phyloP scores from a whole-genome alignment of 768 basidiomycete genomes.

The Hericium rajendrae region DNA sequence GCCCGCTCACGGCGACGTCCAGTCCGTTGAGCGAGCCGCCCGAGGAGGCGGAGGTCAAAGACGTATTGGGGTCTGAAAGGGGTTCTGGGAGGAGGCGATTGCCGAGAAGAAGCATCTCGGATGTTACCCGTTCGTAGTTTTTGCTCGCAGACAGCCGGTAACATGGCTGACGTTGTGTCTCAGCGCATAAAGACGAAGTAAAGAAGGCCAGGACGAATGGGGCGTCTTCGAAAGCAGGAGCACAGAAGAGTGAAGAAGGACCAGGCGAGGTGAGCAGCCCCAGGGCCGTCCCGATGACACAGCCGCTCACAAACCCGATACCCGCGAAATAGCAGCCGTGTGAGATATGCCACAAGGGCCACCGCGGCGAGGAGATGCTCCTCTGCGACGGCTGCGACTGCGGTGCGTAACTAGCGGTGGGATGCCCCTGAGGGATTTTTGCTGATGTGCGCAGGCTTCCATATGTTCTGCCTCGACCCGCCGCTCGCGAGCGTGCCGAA shows the following conservation, averaged over 20 bases:
- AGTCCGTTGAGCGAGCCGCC: conserved; percentile 75
- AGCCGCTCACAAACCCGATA: no score
- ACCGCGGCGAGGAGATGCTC: conserved; percentile 85
- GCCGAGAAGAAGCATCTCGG: conserved; percentile 40
- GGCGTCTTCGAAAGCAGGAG: not conserved
- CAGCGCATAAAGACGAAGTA: not conserved
- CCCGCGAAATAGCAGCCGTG: conserved; percentile 55
- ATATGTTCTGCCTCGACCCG: conserved; percentile 94
- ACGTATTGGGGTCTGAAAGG: conserved; percentile 34
- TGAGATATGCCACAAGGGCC: conserved; percentile 87
- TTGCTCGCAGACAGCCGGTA: not conserved
- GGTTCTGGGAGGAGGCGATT: conserved; percentile 37
- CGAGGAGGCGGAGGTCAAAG: conserved; percentile 61
- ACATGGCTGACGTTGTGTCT: not conserved
- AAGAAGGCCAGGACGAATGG: not conserved
- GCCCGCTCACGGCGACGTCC: conserved; percentile 68
- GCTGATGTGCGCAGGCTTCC: conserved; percentile 57
- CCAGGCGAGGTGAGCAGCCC: not conserved
- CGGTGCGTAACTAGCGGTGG: conserved; percentile 31
- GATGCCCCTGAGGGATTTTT: not conserved
- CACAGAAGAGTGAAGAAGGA: not conserved
- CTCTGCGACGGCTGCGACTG: conserved; percentile 84
- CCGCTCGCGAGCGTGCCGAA: conserved; percentile 79
- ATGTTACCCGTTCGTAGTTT: conserved; percentile 19
- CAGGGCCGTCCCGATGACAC: not conserved